Base-by-base conservation (phyloP, 2,329 filamentous ascomycete species). In the Ceratocystis lukuohia region DNA sequence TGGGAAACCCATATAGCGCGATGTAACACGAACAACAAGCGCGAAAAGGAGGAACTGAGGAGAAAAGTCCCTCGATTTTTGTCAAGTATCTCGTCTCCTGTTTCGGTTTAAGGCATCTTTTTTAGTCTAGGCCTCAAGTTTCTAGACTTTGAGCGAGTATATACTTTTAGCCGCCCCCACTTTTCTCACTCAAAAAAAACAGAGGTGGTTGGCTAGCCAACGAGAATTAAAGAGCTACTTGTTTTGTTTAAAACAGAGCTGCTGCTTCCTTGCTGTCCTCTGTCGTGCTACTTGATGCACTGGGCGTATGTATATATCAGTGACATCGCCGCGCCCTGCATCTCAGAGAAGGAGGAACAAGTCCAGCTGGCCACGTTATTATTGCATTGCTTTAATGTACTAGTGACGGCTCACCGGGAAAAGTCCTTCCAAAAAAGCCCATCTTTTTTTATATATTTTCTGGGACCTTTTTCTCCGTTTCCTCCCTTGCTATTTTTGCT, bases 161-260 rank as follows among this genome's bases (percentile, higher is more conserved):
- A 37, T 37, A 37, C 33, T 37, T 46, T 63, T 46, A 46, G 33
- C 20, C 25, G 37, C 12, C 28, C 44, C 46, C 61, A 63, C 61
- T 63, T 63, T 48, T 28, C 33, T 37, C 2, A 28, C 22, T 20
- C 15, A 30, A 6, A 45, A 45, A 48, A 63, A 62, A 63, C 8
- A 41, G 41, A n/a, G 61, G 61, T 63, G 61, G 61, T 63, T 63
- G 61, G 61, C 61, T 46, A 48, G 61, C 61, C 53, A 63, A 63
- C 61, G 61, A 7, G 53, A 25, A 20, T 17, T 1, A n/a, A 59
- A 17, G 7, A 25, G 20, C 20, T 53, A 25, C 48, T 25, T 20
- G 20, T 25, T 25, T 25, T 28, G 7, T 28, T 22, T 46, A 37
- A 37, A 37, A 12, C 33, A 3, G 33, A 12, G 2, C 33, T 5